Percentiles rank a stretch among this genome's conserved stretches.
Conservation (phyloP, 768 basidiomycete genomes). For the Panellus pusillus region DNA sequence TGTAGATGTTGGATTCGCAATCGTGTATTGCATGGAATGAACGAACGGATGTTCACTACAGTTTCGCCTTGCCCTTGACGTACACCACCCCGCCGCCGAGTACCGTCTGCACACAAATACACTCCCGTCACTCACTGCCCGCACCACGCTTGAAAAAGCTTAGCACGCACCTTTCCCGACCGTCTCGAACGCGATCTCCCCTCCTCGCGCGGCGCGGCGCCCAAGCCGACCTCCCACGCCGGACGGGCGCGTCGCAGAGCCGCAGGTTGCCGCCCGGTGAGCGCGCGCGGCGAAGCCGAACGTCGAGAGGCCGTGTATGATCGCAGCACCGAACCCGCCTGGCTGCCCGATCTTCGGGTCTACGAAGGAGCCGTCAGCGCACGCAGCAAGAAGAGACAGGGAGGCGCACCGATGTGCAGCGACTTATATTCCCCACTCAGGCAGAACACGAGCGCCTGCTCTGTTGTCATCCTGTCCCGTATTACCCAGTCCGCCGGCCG, state of each 20-base stretch:
- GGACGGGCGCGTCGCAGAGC: slow-evolving; percentile 76
- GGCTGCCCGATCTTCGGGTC: slow-evolving; percentile 74
- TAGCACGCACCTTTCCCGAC: slow-evolving; percentile 54
- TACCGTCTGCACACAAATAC: too few species aligned
- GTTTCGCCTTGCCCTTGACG: slow-evolving; percentile 33
- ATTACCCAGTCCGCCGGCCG: slow-evolving; percentile 61
- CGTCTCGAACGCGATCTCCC: slow-evolving; percentile 62
- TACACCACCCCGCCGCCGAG: slow-evolving; percentile 67
- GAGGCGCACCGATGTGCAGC: slow-evolving; percentile 61
- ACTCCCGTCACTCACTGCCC: too few species aligned
- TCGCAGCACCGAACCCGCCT: slow-evolving; percentile 80
- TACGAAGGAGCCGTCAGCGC: slow-evolving; percentile 25
- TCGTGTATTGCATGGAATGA: not conserved
- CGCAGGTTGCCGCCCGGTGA: slow-evolving; percentile 65
- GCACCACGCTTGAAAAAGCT: too few species aligned
- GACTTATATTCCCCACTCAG: slow-evolving; percentile 80
- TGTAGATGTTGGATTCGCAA: not conserved
- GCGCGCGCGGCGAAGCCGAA: slow-evolving; percentile 86
- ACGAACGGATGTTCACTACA: slow-evolving; percentile 22
- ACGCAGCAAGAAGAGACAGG: not conserved
- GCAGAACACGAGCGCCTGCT: slow-evolving; percentile 71
- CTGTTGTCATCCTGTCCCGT: slow-evolving; percentile 59
- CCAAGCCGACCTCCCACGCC: slow-evolving; percentile 77
- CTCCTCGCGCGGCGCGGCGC: slow-evolving; percentile 57
- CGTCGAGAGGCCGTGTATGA: slow-evolving; percentile 81